phyloP scores from a whole-genome alignment of 2,329 filamentous ascomycete genomes.

The Didymella pinodella region DNA sequence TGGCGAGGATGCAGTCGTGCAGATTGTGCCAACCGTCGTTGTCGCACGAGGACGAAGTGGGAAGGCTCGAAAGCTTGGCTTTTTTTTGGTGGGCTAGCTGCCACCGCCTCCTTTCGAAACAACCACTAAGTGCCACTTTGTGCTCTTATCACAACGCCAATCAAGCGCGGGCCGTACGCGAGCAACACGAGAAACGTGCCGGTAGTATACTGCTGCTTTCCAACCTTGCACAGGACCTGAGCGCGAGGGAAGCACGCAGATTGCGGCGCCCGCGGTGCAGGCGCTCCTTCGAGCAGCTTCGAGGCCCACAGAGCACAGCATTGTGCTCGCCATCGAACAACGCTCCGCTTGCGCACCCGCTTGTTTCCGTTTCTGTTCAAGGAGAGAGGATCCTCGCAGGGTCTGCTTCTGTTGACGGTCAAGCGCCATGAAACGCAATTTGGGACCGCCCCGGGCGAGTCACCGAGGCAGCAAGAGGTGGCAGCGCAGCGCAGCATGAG shows the following conservation, averaged over 20 bases:
- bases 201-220: constrained; percentile 7
- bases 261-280: constrained; percentile 21
- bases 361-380: constrained; percentile 29
- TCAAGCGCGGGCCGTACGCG: constrained; percentile 12
- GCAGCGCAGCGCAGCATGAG: constrained; percentile 5
- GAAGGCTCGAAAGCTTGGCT: constrained; percentile 21
- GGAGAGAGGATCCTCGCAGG: constrained; percentile 47
- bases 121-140: constrained; percentile 9
- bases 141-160: constrained; percentile 27
- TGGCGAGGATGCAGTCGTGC: constrained; percentile 21
- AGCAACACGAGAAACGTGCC: constrained; percentile 14
- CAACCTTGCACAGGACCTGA: constrained; percentile 9
- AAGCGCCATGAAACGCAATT: constrained; percentile 47
- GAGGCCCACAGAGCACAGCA: constrained; percentile 16
- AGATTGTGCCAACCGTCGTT: constrained; percentile 22
- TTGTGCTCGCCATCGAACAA: constrained; percentile 19
- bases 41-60: constrained; percentile 36
- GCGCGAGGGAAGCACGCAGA: constrained; percentile 3
- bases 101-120: constrained; percentile 27
- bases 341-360: constrained; percentile 42
- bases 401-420: constrained; percentile 40
- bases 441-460: constrained; percentile 26
- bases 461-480: constrained; percentile 24
- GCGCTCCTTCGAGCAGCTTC: constrained; percentile 6
- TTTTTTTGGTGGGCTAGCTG: not conserved